Evolutionary conservation across 805 yeast genomes (phyloP).

Genomic region (Candida succiphila): DNA sequence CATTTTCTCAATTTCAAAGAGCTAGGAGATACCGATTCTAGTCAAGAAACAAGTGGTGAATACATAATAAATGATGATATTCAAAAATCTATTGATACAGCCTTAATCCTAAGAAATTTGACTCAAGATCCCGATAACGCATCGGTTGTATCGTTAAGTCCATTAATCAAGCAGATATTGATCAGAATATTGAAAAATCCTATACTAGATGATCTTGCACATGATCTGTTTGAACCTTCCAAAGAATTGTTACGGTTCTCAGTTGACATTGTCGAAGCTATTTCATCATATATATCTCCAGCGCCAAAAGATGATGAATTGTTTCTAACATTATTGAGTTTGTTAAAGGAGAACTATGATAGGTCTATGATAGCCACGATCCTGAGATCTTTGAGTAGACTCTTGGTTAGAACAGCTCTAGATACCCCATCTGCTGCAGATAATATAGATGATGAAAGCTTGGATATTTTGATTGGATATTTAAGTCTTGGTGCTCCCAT

Average conservation of each 20-base stretch:
- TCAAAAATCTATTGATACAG: conserved; percentile 31
- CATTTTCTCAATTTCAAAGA: conserved; percentile 10
- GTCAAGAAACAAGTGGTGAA: background rate
- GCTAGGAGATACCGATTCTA: conserved; percentile 5
- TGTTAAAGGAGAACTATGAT: conserved; percentile 49
- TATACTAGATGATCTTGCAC: conserved; percentile 22
- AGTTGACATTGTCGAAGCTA: conserved; percentile 74
- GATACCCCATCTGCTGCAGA: conserved; percentile 43
- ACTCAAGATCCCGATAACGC: conserved; percentile 80
- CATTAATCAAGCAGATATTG: conserved; percentile 25
- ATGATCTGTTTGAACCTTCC: conserved; percentile 17
- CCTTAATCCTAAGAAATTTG: conserved; percentile 68
- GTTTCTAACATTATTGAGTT: conserved; percentile 42
- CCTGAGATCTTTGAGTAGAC: conserved; percentile 68
- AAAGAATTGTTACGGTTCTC: conserved; percentile 59
- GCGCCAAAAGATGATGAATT: conserved; percentile 61
- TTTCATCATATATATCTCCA: conserved; percentile 74
- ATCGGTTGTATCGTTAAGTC: conserved; percentile 54
- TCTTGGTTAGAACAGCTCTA: conserved; percentile 48
- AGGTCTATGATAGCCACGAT: conserved; percentile 60
- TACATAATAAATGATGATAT: conserved; percentile 9
- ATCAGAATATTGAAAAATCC: conserved; percentile 34
- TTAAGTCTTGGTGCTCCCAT: conserved; percentile 37
- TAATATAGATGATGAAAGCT: conserved; percentile 31
- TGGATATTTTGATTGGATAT: conserved; percentile 48